phyloP scores from a whole-genome alignment of 2,329 filamentous ascomycete genomes.

The Penicillium rolfsii region DNA sequence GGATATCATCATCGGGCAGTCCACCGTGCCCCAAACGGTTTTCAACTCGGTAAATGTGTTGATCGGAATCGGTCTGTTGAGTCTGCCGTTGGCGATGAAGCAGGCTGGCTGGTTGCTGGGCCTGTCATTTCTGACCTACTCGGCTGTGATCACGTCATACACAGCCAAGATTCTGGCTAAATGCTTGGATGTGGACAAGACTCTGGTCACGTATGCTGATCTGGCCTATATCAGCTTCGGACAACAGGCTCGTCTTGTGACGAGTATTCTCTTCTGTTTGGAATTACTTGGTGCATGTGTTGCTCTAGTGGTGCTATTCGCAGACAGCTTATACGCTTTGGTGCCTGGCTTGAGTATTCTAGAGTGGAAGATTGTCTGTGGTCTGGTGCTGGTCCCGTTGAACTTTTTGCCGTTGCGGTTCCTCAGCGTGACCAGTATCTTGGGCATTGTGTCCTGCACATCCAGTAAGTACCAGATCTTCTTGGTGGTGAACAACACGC shows the following conservation, averaged over 20 bases:
- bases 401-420: slow-evolving; percentile 82
- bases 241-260: slow-evolving; percentile 74
- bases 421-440: slow-evolving; percentile 85
- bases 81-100: slow-evolving; percentile 82
- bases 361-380: slow-evolving; percentile 84
- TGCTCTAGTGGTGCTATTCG: slow-evolving; percentile 88
- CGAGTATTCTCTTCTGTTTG: slow-evolving; percentile 82
- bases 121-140: slow-evolving; percentile 71
- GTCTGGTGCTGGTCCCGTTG: slow-evolving; percentile 75
- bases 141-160: slow-evolving; percentile 77
- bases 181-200: slow-evolving; percentile 83
- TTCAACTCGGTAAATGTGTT: slow-evolving; percentile 96
- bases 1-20: slow-evolving; percentile 84
- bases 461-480: slow-evolving; percentile 66
- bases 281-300: slow-evolving; percentile 89
- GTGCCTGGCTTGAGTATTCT: slow-evolving; percentile 70
- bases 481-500: slow-evolving; percentile 2
- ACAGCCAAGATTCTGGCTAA: slow-evolving; percentile 83
- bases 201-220: slow-evolving; percentile 91
- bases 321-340: slow-evolving; percentile 80
- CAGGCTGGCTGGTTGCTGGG: slow-evolving; percentile 90
- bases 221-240: slow-evolving; percentile 91
- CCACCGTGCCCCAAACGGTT: slow-evolving; percentile 91
- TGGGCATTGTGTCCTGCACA: slow-evolving; percentile 90
- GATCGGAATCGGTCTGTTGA: slow-evolving; percentile 86